A percentile compares a stretch with the other conserved stretches of the same genome.
Evolutionary conservation across 805 yeast species (phyloP).

Genomic region (Starmerella vitae): DNA sequence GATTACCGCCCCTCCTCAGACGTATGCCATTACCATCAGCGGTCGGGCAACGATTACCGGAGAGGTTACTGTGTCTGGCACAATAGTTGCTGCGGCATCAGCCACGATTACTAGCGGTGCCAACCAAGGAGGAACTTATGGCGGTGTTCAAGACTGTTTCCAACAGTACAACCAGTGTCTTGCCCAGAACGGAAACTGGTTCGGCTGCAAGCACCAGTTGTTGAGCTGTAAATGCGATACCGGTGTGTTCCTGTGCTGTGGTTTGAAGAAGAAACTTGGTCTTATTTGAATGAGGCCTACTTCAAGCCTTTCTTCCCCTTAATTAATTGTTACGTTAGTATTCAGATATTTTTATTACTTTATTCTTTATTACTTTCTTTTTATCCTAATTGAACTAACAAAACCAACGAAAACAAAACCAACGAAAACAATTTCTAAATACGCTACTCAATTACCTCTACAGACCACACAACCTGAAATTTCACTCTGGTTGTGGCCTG

Average conservation of each 20-base stretch:
- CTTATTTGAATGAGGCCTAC: too few relatives aligned
- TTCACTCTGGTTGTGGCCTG: too few relatives aligned
- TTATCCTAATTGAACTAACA: too few relatives aligned
- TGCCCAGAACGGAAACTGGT: constrained; percentile 5
- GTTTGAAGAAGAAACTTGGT: constrained; percentile 11
- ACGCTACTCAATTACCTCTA: too few relatives aligned
- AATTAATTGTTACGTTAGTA: too few relatives aligned
- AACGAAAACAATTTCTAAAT: too few relatives aligned
- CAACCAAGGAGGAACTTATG: constrained; percentile 11
- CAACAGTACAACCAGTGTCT: constrained; percentile 15
- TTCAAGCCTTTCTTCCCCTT: too few relatives aligned
- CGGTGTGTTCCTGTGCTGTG: constrained; percentile 21
- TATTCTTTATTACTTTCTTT: too few relatives aligned
- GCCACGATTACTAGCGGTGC: constrained; percentile 12
- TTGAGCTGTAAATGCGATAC: constrained; percentile 22
- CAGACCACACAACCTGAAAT: too few relatives aligned
- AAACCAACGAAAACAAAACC: too few relatives aligned
- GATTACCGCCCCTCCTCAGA: constrained; percentile 11
- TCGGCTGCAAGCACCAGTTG: constrained; percentile 19
- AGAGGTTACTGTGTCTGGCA: constrained; percentile 9
- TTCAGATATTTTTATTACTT: too few relatives aligned
- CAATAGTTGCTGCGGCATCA: constrained; percentile 1
- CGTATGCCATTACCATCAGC: constrained; percentile 10
- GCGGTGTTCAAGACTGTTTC: constrained; percentile 20
- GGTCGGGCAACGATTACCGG: constrained; percentile 13